Percentiles rank a stretch among this genome's conserved stretches.
These are phyloP conservation scores for Phaffomyces thermotolerans DNA, from an alignment of 805 yeast genomes.

Conservation along the genomic window DNA sequence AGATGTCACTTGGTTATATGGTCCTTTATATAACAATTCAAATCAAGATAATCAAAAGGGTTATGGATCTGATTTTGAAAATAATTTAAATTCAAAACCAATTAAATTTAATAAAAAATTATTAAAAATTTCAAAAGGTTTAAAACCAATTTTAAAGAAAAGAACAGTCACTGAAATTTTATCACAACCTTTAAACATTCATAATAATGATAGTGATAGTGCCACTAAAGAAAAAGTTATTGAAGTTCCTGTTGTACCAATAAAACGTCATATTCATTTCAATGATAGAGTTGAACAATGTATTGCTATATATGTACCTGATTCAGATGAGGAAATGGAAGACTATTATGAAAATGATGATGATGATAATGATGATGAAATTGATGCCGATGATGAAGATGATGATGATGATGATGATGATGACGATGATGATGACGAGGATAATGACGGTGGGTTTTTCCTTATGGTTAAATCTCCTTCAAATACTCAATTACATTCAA, in stretches of 20 bases:
- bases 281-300: conserved; percentile 94
- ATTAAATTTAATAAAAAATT: conserved; percentile 16
- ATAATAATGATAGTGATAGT: too few species aligned
- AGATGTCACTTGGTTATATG: conserved; percentile 97
- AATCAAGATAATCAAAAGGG: neutral
- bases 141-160: conserved; percentile 85
- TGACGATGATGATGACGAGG: conserved; percentile 29
- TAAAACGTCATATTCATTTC: conserved; percentile 55
- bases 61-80: conserved; percentile 30
- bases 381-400: conserved; percentile 17
- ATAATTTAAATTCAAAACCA: conserved; percentile 23
- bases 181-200: conserved; percentile 32
- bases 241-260: conserved; percentile 2
- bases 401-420: conserved; percentile 20
- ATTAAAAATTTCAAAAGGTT: conserved; percentile 21
- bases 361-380: conserved; percentile 9
- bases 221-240: neutral
- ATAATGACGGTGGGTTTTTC: conserved; percentile 65
- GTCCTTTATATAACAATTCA: conserved; percentile 45
- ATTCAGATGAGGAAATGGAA: neutral
- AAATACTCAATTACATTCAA: conserved; percentile 22
- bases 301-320: conserved; percentile 46
- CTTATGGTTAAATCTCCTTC: conserved; percentile 44
- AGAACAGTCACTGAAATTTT: conserved; percentile 81
- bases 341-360: conserved; percentile 15